Percentiles rank a stretch among this genome's conserved stretches.
phyloP scores from a whole-genome alignment of 2,329 filamentous ascomycete genomes.

The Venturia carpophila region DNA sequence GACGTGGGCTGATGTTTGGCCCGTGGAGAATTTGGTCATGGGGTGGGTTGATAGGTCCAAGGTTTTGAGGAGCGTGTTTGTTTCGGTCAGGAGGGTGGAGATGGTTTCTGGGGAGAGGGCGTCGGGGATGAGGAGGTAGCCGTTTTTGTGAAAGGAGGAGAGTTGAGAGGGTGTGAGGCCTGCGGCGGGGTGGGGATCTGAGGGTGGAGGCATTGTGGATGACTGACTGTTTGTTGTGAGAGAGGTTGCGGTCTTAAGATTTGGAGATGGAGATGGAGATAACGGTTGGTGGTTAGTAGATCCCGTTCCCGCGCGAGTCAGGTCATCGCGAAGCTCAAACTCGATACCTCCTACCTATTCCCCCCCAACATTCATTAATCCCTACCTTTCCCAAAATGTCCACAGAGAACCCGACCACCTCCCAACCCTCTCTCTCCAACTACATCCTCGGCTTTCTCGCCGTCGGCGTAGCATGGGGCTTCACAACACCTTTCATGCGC shows the following conservation, averaged over 20 bases:
- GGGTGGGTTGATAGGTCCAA: slow-evolving; percentile 81
- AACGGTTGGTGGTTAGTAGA: background rate
- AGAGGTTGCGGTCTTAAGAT: background rate
- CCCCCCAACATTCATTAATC: background rate
- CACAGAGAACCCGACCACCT: background rate
- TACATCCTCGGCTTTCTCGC: slow-evolving; percentile 85
- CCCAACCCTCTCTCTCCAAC: slow-evolving; percentile 39
- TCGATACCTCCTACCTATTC: background rate
- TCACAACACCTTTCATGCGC: slow-evolving; percentile 84
- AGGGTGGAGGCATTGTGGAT: slow-evolving; percentile 8
- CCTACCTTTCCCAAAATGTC: background rate
- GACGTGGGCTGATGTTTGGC: slow-evolving; percentile 68
- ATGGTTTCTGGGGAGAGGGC: slow-evolving; percentile 63
- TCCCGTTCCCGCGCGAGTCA: background rate
- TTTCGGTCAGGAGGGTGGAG: slow-evolving; percentile 62
- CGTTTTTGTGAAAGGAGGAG: slow-evolving; percentile 66
- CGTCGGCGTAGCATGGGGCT: slow-evolving; percentile 86
- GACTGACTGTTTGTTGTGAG: background rate
- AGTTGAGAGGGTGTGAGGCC: slow-evolving; percentile 68
- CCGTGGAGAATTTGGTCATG: slow-evolving; percentile 89
- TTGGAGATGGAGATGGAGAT: background rate
- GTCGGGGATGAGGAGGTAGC: slow-evolving; percentile 79
- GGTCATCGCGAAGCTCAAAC: background rate
- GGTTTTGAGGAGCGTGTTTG: slow-evolving; percentile 61
- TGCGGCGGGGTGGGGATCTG: slow-evolving; percentile 16